Base-by-base conservation (phyloP, 306 rosid genomes). In the Pterocarpus santalinus region DNA sequence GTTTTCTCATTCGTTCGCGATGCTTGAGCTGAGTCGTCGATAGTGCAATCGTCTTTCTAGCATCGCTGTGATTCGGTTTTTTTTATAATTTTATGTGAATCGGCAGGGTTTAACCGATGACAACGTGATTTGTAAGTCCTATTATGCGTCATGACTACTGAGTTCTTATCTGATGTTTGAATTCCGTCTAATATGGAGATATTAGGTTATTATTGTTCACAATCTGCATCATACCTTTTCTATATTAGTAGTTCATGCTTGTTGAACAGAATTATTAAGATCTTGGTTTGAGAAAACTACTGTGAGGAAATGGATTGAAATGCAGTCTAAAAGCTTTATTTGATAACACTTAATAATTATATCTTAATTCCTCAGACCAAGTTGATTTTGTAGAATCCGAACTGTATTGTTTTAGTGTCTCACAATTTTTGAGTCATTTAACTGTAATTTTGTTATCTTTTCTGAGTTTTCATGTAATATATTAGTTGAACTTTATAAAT, bases 91-190 rank as follows among this genome's bases (percentile, higher is more conserved):
- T 71, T 41, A 32, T 62, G 12, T 70, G 72, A 73, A 63, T 41
- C 61, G 14, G 62, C 15, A 5, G 17, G 38, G 63, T 32, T 77
- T 28, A 76, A 16, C 22, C 61, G 69, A 32, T 49, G 6, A 5
- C 4, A n/a, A 8, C 61, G 51, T 44, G 68, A 41, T 79, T 79
- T 65, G 39, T 8, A 65, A 30, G 60, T 76, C 75, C 5, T 65
- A 34, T 16, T n/a, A 2, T 6, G 53, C 15, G 14, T 16, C 3
- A 5, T 55, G 49, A 1, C 3, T 64, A 17, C 2, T 65, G 30
- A 52, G 47, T 2, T 77, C n/a, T 66, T 78, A 22, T 56, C 33
- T 17, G 65, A 75, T 17, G 77, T 70, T 65, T 36, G 79, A 65
- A 79, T 75, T 22, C 72, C 35, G 72, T 72, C 1, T 47, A 52